Evolutionary conservation across 163 green algal genomes (phyloP), one percentile per base, ranked within the genome.

Genomic region (Scenedesmus sp.): DNA sequence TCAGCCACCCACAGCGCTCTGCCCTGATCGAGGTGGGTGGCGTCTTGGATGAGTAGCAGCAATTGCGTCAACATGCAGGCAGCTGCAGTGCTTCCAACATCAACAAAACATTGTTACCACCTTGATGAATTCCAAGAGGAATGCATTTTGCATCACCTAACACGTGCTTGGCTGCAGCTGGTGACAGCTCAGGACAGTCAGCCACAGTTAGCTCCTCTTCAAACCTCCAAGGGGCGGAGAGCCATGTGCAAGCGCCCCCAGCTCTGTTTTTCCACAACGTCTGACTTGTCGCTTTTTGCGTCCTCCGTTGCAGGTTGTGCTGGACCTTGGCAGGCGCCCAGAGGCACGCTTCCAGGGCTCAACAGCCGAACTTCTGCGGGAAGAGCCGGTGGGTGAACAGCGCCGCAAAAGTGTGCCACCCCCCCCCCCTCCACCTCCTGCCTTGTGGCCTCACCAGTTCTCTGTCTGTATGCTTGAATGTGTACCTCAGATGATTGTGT

Each of bases 341-440:
- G 96, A 98, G 90, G 96, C 96, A 4, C 92, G 96, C 43, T 98
- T 98, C 92, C 91, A 97, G 81, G 95, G 95, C n/a, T 79, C 89
- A 12, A 93, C 93, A 15, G 95, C 93, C 22, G 95, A 98, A 83
- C 96, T 94, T 30, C 93, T 98, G n/a, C 89, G 96, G 3, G 93
- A 98, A 12, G 93, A 93, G 7, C 92, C 96, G 94, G 95, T 96
- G 91, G 49, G 89, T 43, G 24, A n/a, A n/a, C n/a, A n/a, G n/a
- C n/a, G n/a, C n/a, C n/a, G n/a, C n/a, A n/a, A n/a, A n/a, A n/a
- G n/a, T n/a, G n/a, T n/a, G n/a, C n/a, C n/a, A n/a, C n/a, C n/a
- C n/a, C n/a, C n/a, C n/a, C n/a, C n/a, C n/a, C n/a, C n/a, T n/a
- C n/a, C n/a, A n/a, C n/a, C n/a, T n/a, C n/a, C n/a, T n/a, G n/a